Percentiles rank a stretch among this genome's conserved stretches.
These are phyloP conservation scores for Nicotiana undulata DNA, from an alignment of 257 asterid species.

Conservation along the genomic window DNA sequence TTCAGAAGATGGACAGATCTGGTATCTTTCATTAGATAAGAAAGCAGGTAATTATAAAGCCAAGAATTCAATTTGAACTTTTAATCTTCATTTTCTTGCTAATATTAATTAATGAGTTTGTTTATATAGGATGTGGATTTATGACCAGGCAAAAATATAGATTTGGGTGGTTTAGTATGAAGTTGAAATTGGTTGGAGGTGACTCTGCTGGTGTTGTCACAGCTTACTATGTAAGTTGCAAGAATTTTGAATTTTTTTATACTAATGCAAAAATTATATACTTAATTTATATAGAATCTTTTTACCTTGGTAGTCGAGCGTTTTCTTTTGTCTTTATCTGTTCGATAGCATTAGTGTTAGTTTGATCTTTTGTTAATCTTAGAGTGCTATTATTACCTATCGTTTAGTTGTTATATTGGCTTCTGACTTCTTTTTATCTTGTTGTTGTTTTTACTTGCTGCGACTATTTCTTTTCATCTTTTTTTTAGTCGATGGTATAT, in stretches of 20 bases:
- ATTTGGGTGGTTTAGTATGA: conserved; percentile 99
- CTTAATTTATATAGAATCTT: not conserved
- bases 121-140: conserved; percentile 71
- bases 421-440: too few relatives aligned
- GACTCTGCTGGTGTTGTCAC: conserved; percentile 98
- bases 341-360: too few relatives aligned
- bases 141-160: conserved; percentile 73
- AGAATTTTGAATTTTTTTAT: not conserved
- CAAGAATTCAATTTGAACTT: not conserved
- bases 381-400: too few relatives aligned
- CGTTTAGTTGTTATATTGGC: too few relatives aligned
- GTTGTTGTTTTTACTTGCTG: too few relatives aligned
- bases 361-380: too few relatives aligned
- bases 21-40: conserved; percentile 71
- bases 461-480: too few relatives aligned
- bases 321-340: too few relatives aligned
- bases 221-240: conserved; percentile 71
- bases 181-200: conserved; percentile 70
- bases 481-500: too few relatives aligned
- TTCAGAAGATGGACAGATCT: conserved; percentile 88
- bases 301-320: too few relatives aligned
- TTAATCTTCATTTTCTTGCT: not conserved
- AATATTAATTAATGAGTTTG: not conserved
- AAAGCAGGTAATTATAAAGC: conserved; percentile 40
- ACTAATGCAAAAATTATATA: not conserved